phyloP scores from a whole-genome alignment of 257 asterid genomes.

The Fraxinus cuspidata region DNA sequence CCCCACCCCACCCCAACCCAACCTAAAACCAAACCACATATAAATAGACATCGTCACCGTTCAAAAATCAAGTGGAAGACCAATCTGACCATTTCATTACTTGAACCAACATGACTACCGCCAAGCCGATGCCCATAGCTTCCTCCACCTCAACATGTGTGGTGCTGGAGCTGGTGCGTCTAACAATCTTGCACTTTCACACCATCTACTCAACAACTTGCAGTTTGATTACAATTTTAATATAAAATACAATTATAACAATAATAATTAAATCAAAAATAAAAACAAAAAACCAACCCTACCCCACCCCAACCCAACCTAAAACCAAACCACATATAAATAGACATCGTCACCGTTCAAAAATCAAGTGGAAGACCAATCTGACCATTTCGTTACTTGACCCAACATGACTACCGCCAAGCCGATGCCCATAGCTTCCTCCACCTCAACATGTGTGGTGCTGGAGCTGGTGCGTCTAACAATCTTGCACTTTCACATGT shows the following conservation, averaged over 20 bases:
- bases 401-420: constrained; percentile 28
- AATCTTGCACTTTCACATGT: no score
- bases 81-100: constrained; percentile 60
- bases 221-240: no score
- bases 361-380: constrained; percentile 97
- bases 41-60: constrained; percentile 99
- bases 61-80: constrained; percentile 99
- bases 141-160: constrained; percentile 14
- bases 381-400: constrained; percentile 53
- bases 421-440: constrained; percentile 30
- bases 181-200: no score
- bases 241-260: no score
- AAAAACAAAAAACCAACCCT: no score
- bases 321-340: constrained; percentile 53
- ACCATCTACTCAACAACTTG: no score
- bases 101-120: constrained; percentile 26
- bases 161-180: no score
- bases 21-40: constrained; percentile 31
- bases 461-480: no score
- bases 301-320: no score
- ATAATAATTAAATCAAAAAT: no score
- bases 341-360: constrained; percentile 99
- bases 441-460: constrained; percentile 4
- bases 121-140: constrained; percentile 33
- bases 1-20: no score